These are phyloP conservation scores for Cyclostephanos invisitatus DNA, from an alignment of 108 stramenopile genomes.

Conservation along the genomic window DNA sequence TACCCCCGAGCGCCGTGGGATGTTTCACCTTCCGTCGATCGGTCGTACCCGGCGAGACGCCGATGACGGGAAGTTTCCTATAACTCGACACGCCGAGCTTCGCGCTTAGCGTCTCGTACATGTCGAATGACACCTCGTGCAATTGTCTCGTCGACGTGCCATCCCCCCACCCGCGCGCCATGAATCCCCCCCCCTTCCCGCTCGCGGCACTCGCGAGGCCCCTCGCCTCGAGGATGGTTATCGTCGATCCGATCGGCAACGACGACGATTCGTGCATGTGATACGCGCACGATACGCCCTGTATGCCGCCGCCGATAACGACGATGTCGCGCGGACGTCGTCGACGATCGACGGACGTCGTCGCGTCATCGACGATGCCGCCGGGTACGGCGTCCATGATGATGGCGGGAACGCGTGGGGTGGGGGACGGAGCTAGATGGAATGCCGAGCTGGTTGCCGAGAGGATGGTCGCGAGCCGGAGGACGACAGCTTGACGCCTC, in stretches of 20 bases:
- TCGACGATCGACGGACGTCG: no score
- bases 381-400: not conserved
- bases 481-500: not conserved
- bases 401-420: not conserved
- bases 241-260: conserved; percentile 33
- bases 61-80: conserved; percentile 80
- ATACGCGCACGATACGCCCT: conserved; percentile 76
- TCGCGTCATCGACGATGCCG: not conserved
- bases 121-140: conserved; percentile 74
- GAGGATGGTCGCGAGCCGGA: not conserved
- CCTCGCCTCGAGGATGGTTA: conserved; percentile 78
- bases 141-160: conserved; percentile 24
- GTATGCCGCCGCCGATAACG: conserved; percentile 85
- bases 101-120: conserved; percentile 75
- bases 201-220: conserved; percentile 78
- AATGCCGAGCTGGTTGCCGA: not conserved
- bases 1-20: conserved; percentile 24
- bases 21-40: conserved; percentile 1
- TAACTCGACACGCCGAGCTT: conserved; percentile 66
- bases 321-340: conserved; percentile 47
- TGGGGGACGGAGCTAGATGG: not conserved
- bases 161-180: conserved; percentile 66
- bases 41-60: conserved; percentile 60
- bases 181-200: conserved; percentile 92
- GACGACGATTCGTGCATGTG: conserved; percentile 40